Conservation (phyloP, 768 basidiomycete genomes). For the Lactarius pseudohatsudake region DNA sequence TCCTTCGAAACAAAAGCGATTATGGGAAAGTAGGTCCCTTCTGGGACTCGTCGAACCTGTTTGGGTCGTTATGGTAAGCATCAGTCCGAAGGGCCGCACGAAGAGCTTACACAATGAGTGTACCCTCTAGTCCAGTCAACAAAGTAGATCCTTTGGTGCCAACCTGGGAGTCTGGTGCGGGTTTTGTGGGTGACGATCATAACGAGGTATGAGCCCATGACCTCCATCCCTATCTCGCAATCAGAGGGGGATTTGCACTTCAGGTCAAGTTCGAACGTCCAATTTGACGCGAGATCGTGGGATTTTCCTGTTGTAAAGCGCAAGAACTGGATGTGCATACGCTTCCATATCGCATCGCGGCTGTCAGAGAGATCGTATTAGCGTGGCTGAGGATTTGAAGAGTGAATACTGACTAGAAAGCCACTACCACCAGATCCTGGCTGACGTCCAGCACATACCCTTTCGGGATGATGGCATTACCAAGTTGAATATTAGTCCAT, state of each 20-base stretch:
- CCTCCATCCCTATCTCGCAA: slow-evolving; percentile 21
- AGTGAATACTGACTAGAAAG: slow-evolving; percentile 16
- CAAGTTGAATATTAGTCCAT: slow-evolving; percentile 23
- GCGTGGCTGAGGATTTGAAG: neutral
- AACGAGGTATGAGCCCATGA: slow-evolving; percentile 20
- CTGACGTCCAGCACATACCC: slow-evolving; percentile 24
- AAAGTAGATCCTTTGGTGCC: slow-evolving; percentile 19
- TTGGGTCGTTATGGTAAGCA: neutral
- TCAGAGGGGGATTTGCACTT: slow-evolving; percentile 20
- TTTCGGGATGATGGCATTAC: slow-evolving; percentile 17
- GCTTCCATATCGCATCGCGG: slow-evolving; percentile 17
- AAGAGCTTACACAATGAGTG: slow-evolving; percentile 17
- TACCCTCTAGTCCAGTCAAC: slow-evolving; percentile 18
- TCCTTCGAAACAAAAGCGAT: slow-evolving; percentile 21
- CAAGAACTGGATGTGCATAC: slow-evolving; percentile 13
- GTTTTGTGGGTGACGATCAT: slow-evolving; percentile 18
- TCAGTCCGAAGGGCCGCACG: neutral
- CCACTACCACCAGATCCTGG: slow-evolving; percentile 21
- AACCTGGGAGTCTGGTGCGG: slow-evolving; percentile 12
- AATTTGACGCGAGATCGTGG: slow-evolving; percentile 6
- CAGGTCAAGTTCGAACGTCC: slow-evolving; percentile 7
- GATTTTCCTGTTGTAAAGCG: slow-evolving; percentile 16
- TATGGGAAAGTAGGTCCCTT: slow-evolving; percentile 22
- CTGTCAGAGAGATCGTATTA: slow-evolving; percentile 3
- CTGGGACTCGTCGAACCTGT: slow-evolving; percentile 20